Evolutionary conservation across 148 eudicot species (phyloP).

Genomic region (Spergularia marina): DNA sequence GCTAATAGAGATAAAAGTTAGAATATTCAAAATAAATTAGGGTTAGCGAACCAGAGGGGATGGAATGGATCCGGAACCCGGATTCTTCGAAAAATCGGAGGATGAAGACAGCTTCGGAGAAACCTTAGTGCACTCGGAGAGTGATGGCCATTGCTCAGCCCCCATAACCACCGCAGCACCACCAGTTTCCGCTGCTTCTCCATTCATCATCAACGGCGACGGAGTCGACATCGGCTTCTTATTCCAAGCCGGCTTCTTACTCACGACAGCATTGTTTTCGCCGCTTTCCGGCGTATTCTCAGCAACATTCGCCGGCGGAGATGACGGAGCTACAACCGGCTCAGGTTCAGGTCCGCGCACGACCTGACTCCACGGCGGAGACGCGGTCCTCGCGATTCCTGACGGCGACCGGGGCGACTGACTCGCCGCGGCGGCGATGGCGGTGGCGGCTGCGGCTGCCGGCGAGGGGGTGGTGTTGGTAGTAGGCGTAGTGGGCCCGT

Average conservation of each 20-base stretch:
- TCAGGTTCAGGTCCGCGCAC: constrained; percentile 43
- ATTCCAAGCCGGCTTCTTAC: constrained; percentile 26
- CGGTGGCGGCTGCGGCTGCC: background rate
- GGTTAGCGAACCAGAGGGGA: constrained; percentile 40
- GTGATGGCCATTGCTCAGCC: constrained; percentile 63
- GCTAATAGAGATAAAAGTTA: background rate
- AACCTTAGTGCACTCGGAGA: constrained; percentile 63
- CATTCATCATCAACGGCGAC: background rate
- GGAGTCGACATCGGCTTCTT: constrained; percentile 56
- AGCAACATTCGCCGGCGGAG: constrained; percentile 6
- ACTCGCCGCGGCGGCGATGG: constrained; percentile 18
- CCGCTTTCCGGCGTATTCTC: constrained; percentile 30
- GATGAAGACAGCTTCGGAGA: constrained; percentile 48
- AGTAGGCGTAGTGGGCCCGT: constrained; percentile 22
- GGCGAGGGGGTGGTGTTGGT: background rate
- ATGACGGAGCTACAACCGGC: constrained; percentile 18
- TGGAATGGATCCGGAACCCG: constrained; percentile 40
- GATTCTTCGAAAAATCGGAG: constrained; percentile 41
- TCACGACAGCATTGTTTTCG: constrained; percentile 32
- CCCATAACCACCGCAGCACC: constrained; percentile 54
- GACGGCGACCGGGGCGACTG: constrained; percentile 24
- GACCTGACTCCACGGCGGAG: constrained; percentile 47
- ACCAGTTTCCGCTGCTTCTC: constrained; percentile 35
- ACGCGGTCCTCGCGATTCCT: constrained; percentile 16
- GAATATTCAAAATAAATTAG: background rate